Percentiles rank a stretch among this genome's conserved stretches.
Evolutionary conservation across 441 rosid species (phyloP).

Genomic region (Populus trichocarpa): DNA sequence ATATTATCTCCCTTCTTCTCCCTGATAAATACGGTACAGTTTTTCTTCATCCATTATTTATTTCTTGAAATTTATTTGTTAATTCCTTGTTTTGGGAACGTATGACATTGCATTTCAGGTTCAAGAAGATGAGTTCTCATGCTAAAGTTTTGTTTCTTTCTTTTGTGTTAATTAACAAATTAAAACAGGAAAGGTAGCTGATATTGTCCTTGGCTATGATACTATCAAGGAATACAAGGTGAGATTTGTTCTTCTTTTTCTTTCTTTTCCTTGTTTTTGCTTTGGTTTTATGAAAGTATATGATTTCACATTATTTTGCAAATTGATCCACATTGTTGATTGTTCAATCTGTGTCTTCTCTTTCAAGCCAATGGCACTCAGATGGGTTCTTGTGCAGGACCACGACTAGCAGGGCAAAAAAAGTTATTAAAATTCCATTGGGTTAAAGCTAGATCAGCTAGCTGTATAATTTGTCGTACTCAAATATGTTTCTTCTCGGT

Average conservation of each 20-base stretch:
- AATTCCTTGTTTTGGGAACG: not conserved
- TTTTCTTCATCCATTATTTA: not conserved
- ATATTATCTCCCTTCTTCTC: constrained; percentile 51
- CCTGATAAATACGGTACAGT: constrained; percentile 78
- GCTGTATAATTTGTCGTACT: too few relatives aligned
- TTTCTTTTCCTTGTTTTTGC: not conserved
- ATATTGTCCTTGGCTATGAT: constrained; percentile 76
- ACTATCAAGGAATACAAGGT: constrained; percentile 56
- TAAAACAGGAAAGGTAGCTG: constrained; percentile 58
- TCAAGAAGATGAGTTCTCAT: not conserved
- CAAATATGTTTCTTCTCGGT: too few relatives aligned
- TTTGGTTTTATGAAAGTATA: not conserved
- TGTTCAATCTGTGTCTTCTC: not conserved
- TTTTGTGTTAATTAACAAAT: not conserved
- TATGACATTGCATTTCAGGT: not conserved
- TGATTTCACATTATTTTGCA: not conserved
- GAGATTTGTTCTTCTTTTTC: not conserved
- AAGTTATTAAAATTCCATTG: too few relatives aligned
- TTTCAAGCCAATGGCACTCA: not conserved
- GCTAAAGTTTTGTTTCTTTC: not conserved
- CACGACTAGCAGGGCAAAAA: too few relatives aligned
- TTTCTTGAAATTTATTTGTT: not conserved
- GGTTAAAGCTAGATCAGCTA: too few relatives aligned
- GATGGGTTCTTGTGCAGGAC: not conserved
- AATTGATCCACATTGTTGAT: not conserved